Evolutionary conservation across 768 basidiomycete species (phyloP), one percentile per base, ranked within the genome.

Genomic region (Russula emetica): DNA sequence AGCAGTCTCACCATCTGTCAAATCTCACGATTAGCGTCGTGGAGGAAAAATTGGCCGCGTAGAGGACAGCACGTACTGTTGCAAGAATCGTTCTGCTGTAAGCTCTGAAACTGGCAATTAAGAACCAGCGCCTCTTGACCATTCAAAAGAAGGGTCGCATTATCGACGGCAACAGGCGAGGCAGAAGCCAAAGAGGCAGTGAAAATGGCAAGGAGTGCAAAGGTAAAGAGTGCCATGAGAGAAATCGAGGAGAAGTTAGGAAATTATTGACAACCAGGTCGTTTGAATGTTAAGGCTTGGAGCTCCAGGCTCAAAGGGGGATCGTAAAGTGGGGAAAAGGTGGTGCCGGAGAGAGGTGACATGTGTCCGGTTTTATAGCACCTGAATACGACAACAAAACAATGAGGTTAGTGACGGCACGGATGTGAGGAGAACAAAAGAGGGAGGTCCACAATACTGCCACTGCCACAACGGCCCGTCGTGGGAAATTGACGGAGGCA

Each of bases 81-180:
- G 71, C 85, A 86, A 4, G 79, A 36, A 61, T 81, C 81, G 0
- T 74, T 73, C 1, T 64, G 61, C 1, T 77, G 80, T 26, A 83
- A 51, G 8, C 63, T 72, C 62, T 72, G 66, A 65, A 82, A 86
- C 52, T 79, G 72, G 2, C 73, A 69, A 65, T 87, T 87, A 32
- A 83, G 74, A 34, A 73, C 69, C 68, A 85, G 83, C 0, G 85
- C 84, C 44, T 74, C 70, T 64, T 77, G 74, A 16, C 77, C 84
- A 66, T 84, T 85, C 55, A 76, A 69, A 6, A 78, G 71, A 26
- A 84, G 76, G n/a, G 77, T 77, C 28, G 72, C 64, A 58, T 76
- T 70, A 69, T 80, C 78, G 32, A 79, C 69, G 6, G 75, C 58
- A 26, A 76, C 71, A 2, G 80, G 77, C 22, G 67, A 69, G 30